phyloP scores from a whole-genome alignment of 1,284 basidiomycete genomes.

The Moniliophthora roreri region DNA sequence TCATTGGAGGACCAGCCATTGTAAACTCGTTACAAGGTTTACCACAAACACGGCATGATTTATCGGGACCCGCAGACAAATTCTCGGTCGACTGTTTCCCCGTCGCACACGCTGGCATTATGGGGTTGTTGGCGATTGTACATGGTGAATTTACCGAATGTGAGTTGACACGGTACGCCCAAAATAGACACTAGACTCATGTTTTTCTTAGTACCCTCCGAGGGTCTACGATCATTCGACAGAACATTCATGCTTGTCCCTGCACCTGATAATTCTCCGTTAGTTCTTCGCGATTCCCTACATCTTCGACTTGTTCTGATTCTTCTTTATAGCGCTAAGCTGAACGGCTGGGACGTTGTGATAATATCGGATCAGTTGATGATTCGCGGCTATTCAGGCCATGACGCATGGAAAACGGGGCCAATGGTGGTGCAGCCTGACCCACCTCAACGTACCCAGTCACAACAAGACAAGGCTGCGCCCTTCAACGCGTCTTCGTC shows the following conservation, averaged over 20 bases:
- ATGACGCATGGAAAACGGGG: slow-evolving; percentile 75
- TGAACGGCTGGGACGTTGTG: slow-evolving; percentile 86
- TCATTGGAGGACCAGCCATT: slow-evolving; percentile 71
- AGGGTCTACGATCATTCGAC: slow-evolving; percentile 90
- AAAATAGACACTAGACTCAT: neutral
- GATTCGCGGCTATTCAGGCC: slow-evolving; percentile 81
- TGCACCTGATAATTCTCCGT: slow-evolving; percentile 79
- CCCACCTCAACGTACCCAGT: neutral
- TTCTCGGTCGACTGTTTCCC: slow-evolving; percentile 92
- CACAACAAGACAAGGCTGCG: slow-evolving; percentile 10
- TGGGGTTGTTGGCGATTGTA: slow-evolving; percentile 77
- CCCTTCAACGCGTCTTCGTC: too few species aligned
- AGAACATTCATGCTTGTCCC: slow-evolving; percentile 88
- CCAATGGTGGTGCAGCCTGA: slow-evolving; percentile 63
- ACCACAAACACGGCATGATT: slow-evolving; percentile 81
- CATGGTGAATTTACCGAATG: slow-evolving; percentile 94
- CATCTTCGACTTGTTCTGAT: neutral
- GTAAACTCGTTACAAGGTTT: slow-evolving; percentile 63
- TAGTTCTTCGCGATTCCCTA: slow-evolving; percentile 31
- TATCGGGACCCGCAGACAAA: slow-evolving; percentile 70
- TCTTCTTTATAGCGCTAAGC: slow-evolving; percentile 58
- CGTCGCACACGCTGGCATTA: slow-evolving; percentile 59
- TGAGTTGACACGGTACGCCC: slow-evolving; percentile 37
- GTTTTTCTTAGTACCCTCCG: slow-evolving; percentile 43
- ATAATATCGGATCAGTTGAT: slow-evolving; percentile 90